Conservation (phyloP, 116 monocot genomes). For the Trichopus zeylanicus region DNA sequence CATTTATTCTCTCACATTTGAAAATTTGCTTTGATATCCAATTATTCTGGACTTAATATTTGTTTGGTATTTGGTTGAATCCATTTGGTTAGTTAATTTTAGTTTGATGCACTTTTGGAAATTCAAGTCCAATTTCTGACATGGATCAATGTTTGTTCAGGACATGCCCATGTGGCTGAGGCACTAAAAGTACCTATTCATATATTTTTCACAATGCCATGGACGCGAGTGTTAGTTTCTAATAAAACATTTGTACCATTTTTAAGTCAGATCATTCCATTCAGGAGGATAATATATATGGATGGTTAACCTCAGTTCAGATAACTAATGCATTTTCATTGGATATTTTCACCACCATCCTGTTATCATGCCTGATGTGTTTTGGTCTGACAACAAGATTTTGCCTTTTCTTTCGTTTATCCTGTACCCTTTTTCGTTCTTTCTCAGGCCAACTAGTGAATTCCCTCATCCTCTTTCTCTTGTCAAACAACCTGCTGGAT, state of each 20-base stretch:
- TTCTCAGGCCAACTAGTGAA: conserved; percentile 87
- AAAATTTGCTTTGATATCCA: not conserved
- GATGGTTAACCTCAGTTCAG: not conserved
- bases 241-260: not conserved
- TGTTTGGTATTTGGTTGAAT: conserved; percentile 12
- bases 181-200: conserved; percentile 96
- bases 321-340: not conserved
- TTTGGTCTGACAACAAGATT: conserved; percentile 1
- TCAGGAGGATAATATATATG: not conserved
- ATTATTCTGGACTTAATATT: conserved; percentile 12
- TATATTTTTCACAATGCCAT: conserved; percentile 99
- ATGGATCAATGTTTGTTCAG: conserved; percentile 63
- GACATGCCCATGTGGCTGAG: conserved; percentile 99
- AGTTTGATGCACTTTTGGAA: conserved; percentile 26
- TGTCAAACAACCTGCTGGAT: conserved; percentile 86
- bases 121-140: conserved; percentile 31
- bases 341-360: not conserved
- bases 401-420: too few relatives aligned
- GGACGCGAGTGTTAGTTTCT: conserved; percentile 69
- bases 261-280: not conserved
- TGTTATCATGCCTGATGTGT: not conserved
- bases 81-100: conserved; percentile 21
- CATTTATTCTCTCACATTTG: not conserved
- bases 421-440: conserved; percentile 1
- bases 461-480: conserved; percentile 99